Conservation (phyloP, 768 basidiomycete species). For the Naganishia vishniacii region DNA sequence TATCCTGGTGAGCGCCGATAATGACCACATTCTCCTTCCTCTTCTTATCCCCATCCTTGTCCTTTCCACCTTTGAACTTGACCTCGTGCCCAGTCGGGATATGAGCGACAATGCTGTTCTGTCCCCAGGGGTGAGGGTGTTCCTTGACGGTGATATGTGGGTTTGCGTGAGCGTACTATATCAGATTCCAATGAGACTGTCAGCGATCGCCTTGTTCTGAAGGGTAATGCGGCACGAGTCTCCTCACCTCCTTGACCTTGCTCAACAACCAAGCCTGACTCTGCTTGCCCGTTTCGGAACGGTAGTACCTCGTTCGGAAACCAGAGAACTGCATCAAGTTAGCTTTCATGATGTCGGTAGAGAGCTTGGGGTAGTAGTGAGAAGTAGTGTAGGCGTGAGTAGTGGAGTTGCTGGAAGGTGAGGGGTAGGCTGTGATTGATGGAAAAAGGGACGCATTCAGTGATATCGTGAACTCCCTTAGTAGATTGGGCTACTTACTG, state of each 20-base stretch:
- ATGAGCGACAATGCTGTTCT: slow-evolving; percentile 57
- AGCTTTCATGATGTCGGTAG: slow-evolving; percentile 39
- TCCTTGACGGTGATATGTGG: slow-evolving; percentile 60
- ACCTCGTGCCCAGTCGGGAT: slow-evolving; percentile 28
- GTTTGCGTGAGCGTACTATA: slow-evolving; percentile 31
- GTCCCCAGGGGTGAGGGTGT: slow-evolving; percentile 76
- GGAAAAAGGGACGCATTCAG: slow-evolving; percentile 54
- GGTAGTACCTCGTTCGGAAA: slow-evolving; percentile 51
- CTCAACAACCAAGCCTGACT: slow-evolving; percentile 47
- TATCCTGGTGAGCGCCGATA: slow-evolving; percentile 50
- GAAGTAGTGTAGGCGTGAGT: slow-evolving; percentile 26
- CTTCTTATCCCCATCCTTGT: not conserved
- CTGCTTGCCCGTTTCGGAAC: slow-evolving; percentile 48
- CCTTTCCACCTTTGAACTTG: slow-evolving; percentile 22
- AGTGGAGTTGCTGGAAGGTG: slow-evolving; percentile 40
- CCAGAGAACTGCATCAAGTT: slow-evolving; percentile 34
- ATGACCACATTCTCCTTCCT: slow-evolving; percentile 42
- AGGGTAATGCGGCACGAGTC: not conserved
- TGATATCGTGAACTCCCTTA: slow-evolving; percentile 55
- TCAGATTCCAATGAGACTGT: not conserved
- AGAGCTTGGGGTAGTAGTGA: slow-evolving; percentile 31
- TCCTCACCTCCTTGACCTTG: slow-evolving; percentile 44
- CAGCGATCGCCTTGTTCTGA: not conserved
- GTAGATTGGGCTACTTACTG: slow-evolving; percentile 33
- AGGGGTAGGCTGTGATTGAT: slow-evolving; percentile 36